These are phyloP conservation scores for Gnaphalium uliginosum DNA, from an alignment of 129 eudicot species.

Conservation along the genomic window DNA sequence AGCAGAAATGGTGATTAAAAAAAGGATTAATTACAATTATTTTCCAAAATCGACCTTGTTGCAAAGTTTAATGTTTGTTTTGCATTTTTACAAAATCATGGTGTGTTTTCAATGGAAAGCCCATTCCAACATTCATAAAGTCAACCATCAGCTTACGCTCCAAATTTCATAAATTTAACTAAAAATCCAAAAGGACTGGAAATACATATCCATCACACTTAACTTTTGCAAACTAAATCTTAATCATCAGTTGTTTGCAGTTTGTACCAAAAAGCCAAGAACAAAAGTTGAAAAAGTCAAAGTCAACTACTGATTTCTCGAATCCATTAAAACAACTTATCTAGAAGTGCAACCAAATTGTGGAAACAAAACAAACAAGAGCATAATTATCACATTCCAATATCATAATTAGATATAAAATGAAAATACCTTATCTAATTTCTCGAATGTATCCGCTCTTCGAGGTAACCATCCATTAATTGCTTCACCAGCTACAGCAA, in stretches of 20 bases:
- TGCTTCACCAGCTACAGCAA: constrained; percentile 67
- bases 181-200: not conserved
- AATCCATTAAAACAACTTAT: constrained; percentile 2
- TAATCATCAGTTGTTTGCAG: not conserved
- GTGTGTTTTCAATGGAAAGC: not conserved
- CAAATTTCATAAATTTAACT: not conserved
- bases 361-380: not conserved
- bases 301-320: constrained; percentile 45
- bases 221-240: not conserved
- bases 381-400: constrained; percentile 10
- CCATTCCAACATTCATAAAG: not conserved
- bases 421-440: constrained; percentile 57
- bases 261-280: constrained; percentile 32
- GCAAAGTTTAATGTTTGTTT: not conserved
- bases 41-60: no score
- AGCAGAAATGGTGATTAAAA: not conserved
- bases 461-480: constrained; percentile 71
- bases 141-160: not conserved
- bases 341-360: not conserved
- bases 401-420: not conserved
- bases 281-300: constrained; percentile 39
- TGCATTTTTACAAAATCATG: not conserved
- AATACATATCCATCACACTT: not conserved
- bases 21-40: no score
- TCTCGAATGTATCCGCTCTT: constrained; percentile 61